Conservation (phyloP, 805 yeast genomes). For the Saturnispora ahearnii region DNA sequence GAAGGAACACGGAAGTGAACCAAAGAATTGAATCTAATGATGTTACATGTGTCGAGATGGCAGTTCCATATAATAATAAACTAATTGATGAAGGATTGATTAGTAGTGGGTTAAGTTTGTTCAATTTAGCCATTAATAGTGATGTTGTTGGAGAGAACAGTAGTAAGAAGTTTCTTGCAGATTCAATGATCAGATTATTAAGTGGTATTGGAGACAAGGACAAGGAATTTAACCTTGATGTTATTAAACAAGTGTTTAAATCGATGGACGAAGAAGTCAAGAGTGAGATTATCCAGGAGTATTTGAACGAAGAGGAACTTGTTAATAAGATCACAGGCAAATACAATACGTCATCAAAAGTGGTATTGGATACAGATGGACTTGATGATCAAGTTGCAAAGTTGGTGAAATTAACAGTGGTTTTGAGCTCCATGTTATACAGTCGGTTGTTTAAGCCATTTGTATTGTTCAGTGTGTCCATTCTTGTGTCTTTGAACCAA, state of each 20-base stretch:
- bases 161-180: slow-evolving; percentile 11
- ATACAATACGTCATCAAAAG: neutral
- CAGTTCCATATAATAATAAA: slow-evolving; percentile 1
- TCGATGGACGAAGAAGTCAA: slow-evolving; percentile 14
- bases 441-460: neutral
- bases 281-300: slow-evolving; percentile 13
- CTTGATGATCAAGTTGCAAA: slow-evolving; percentile 4
- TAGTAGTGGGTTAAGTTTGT: slow-evolving; percentile 13
- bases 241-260: slow-evolving; percentile 7
- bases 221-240: neutral
- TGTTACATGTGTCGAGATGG: slow-evolving; percentile 7
- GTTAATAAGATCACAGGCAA: slow-evolving; percentile 1
- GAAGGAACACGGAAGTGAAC: slow-evolving; percentile 5
- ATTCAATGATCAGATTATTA: slow-evolving; percentile 12
- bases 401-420: neutral
- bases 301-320: slow-evolving; percentile 15
- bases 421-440: neutral
- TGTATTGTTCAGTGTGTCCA: neutral
- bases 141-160: slow-evolving; percentile 7
- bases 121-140: slow-evolving; percentile 15
- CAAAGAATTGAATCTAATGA: neutral
- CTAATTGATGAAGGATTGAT: slow-evolving; percentile 5
- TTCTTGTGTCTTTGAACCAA: neutral
- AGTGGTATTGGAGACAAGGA: slow-evolving; percentile 12
- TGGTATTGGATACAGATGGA: neutral